Evolutionary conservation across 2,329 filamentous ascomycete species (phyloP).

Genomic region (Beauveria scarabaeidicola): DNA sequence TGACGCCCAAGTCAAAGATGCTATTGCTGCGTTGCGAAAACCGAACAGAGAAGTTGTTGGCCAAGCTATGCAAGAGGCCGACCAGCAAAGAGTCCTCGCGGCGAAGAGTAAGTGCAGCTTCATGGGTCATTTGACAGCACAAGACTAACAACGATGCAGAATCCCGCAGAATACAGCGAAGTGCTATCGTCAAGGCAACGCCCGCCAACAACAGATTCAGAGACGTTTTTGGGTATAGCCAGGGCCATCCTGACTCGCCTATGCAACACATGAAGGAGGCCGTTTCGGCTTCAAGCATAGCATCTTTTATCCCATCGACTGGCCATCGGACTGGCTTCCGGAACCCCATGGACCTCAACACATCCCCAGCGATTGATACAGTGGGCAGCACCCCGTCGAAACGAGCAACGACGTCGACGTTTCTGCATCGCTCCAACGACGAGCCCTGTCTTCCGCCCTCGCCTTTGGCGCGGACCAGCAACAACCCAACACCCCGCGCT

Average conservation of each 20-base stretch:
- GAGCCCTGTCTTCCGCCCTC: conserved; percentile 25
- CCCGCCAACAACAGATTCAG: conserved; percentile 47
- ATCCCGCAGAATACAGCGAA: conserved; percentile 41
- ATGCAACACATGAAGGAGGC: conserved; percentile 21
- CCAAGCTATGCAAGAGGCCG: conserved; percentile 57
- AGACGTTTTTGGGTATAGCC: conserved; percentile 34
- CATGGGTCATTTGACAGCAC: neutral
- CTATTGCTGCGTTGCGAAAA: conserved; percentile 65
- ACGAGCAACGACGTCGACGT: conserved; percentile 15
- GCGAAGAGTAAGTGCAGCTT: conserved; percentile 37
- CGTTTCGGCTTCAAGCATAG: conserved; percentile 30
- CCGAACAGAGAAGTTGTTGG: conserved; percentile 65
- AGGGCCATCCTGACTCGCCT: conserved; percentile 16
- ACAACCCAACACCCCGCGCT: neutral
- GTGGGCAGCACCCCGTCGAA: conserved; percentile 12
- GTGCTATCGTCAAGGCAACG: conserved; percentile 47
- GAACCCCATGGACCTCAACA: conserved; percentile 22
- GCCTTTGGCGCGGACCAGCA: conserved; percentile 26
- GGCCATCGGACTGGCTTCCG: conserved; percentile 25
- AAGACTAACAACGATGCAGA: conserved; percentile 32
- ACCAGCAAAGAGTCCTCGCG: conserved; percentile 49
- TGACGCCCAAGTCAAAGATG: conserved; percentile 62
- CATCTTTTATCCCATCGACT: conserved; percentile 34
- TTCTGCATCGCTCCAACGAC: conserved; percentile 23
- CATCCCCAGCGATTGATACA: conserved; percentile 18